These are phyloP conservation scores for Clavulina sp. DNA, from an alignment of 768 basidiomycete genomes.

Conservation along the genomic window DNA sequence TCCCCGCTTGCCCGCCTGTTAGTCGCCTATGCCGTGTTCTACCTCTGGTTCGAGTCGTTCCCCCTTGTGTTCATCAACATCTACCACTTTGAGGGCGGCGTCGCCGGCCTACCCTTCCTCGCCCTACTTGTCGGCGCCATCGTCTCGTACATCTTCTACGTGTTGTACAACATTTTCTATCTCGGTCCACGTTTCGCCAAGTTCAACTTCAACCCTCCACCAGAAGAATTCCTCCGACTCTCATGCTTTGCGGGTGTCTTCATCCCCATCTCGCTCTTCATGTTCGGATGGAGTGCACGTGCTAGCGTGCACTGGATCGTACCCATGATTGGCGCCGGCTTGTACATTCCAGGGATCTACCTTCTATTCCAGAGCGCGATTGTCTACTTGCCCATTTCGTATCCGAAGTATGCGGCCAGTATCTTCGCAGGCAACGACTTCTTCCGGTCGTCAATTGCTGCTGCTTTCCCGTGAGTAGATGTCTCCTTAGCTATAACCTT, in stretches of 20 bases:
- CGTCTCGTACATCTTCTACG: constrained; percentile 11
- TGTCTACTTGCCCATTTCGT: constrained; percentile 15
- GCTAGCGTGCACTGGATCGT: constrained; percentile 15
- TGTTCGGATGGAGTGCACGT: constrained; percentile 13
- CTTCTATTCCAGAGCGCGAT: constrained; percentile 13
- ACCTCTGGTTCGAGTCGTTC: constrained; percentile 17
- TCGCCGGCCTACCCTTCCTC: constrained; percentile 14
- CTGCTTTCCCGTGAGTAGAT: constrained; percentile 4
- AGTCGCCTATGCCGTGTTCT: constrained; percentile 14
- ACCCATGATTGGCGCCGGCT: constrained; percentile 10
- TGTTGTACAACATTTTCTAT: constrained; percentile 9
- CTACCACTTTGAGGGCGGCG: constrained; percentile 13
- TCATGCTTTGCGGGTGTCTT: constrained; percentile 19
- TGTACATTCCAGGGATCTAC: constrained; percentile 14
- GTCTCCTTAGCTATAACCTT: neutral
- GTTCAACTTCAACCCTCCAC: too few relatives aligned
- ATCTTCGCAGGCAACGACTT: constrained; percentile 21
- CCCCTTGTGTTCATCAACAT: constrained; percentile 17
- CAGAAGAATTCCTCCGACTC: constrained; percentile 20
- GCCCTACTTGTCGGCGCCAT: constrained; percentile 14
- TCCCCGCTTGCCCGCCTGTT: too few relatives aligned
- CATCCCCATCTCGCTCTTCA: constrained; percentile 18
- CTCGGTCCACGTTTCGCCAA: constrained; percentile 19
- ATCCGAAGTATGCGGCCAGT: constrained; percentile 19
- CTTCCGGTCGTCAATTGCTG: constrained; percentile 13